phyloP scores from a whole-genome alignment of 257 asterid genomes.

The Ballota nigra region DNA sequence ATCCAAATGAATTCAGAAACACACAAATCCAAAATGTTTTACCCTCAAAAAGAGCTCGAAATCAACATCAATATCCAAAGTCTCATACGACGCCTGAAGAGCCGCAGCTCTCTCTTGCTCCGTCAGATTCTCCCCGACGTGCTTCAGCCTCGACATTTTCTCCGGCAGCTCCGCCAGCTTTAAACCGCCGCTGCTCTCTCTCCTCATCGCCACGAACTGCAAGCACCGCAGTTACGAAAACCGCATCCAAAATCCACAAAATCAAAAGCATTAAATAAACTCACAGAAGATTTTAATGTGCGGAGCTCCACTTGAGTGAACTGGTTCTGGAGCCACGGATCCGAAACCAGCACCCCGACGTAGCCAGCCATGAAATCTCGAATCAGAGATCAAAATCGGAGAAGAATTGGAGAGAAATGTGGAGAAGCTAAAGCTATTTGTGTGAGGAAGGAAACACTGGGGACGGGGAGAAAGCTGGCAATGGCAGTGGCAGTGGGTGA shows the following conservation, averaged over 20 bases:
- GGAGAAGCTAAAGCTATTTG: constrained; percentile 15
- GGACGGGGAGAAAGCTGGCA: constrained; percentile 76
- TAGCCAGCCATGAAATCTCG: constrained; percentile 63
- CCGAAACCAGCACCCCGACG: constrained; percentile 78
- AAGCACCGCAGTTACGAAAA: constrained; percentile 22
- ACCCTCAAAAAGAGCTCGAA: constrained; percentile 94
- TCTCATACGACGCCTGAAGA: constrained; percentile 62
- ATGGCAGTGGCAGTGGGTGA: constrained; percentile 15
- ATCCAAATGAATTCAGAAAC: constrained; percentile 8
- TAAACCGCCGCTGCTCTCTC: constrained; percentile 65
- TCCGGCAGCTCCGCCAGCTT: constrained; percentile 76
- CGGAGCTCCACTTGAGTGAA: constrained; percentile 95
- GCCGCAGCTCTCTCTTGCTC: constrained; percentile 72
- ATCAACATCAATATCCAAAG: constrained; percentile 75
- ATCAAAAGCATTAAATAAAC: constrained; percentile 17
- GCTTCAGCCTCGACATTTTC: constrained; percentile 82
- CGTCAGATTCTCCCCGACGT: constrained; percentile 80
- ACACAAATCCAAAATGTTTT: constrained; percentile 12
- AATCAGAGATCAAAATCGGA: constrained; percentile 15
- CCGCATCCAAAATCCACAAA: constrained; percentile 11
- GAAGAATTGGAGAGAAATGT: not conserved
- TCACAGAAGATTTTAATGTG: constrained; percentile 73
- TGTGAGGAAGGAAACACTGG: constrained; percentile 48
- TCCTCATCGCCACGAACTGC: constrained; percentile 74
- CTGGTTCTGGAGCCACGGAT: constrained; percentile 98